Conservation (phyloP, 1,139 yeast genomes). For the Lodderomyces elongisporus region DNA sequence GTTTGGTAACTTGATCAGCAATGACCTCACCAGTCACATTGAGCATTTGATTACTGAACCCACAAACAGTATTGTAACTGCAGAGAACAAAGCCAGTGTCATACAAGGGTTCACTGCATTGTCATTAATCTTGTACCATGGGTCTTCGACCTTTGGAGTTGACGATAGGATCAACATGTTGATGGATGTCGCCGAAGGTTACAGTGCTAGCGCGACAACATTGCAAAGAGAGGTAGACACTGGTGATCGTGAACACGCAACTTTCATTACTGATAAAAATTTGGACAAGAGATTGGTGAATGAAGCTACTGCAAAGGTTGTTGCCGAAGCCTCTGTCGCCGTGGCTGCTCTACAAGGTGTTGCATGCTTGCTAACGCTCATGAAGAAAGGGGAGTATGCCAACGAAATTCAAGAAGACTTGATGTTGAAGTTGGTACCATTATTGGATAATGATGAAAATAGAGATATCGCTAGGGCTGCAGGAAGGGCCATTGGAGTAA, state of each 20-base stretch:
- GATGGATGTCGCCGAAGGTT: slow-evolving; percentile 45
- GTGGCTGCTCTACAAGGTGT: slow-evolving; percentile 46
- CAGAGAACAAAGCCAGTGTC: slow-evolving; percentile 36
- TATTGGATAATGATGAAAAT: slow-evolving; percentile 40
- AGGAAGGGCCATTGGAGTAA: slow-evolving; percentile 57
- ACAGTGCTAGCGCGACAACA: slow-evolving; percentile 30
- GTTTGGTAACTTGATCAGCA: slow-evolving; percentile 41
- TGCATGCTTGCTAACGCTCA: slow-evolving; percentile 41
- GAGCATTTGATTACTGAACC: slow-evolving; percentile 32
- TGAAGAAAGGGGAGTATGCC: slow-evolving; percentile 34
- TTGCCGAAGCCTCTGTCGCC: slow-evolving; percentile 36
- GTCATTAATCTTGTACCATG: slow-evolving; percentile 43
- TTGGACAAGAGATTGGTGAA: slow-evolving; percentile 33
- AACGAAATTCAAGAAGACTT: slow-evolving; percentile 39
- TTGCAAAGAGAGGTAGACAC: slow-evolving; percentile 29
- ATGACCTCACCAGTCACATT: slow-evolving; percentile 34
- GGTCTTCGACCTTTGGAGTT: slow-evolving; percentile 46
- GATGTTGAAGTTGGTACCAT: slow-evolving; percentile 34
- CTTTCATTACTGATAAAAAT: slow-evolving; percentile 33
- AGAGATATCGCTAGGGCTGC: slow-evolving; percentile 47
- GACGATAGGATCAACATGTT: slow-evolving; percentile 42
- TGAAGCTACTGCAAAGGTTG: slow-evolving; percentile 31
- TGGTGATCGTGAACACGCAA: slow-evolving; percentile 44
- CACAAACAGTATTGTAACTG: slow-evolving; percentile 28
- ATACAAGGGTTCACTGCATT: slow-evolving; percentile 43